Evolutionary conservation across 1,139 yeast genomes (phyloP), one percentile per base, ranked within the genome.

Genomic region (Pichia sp.): DNA sequence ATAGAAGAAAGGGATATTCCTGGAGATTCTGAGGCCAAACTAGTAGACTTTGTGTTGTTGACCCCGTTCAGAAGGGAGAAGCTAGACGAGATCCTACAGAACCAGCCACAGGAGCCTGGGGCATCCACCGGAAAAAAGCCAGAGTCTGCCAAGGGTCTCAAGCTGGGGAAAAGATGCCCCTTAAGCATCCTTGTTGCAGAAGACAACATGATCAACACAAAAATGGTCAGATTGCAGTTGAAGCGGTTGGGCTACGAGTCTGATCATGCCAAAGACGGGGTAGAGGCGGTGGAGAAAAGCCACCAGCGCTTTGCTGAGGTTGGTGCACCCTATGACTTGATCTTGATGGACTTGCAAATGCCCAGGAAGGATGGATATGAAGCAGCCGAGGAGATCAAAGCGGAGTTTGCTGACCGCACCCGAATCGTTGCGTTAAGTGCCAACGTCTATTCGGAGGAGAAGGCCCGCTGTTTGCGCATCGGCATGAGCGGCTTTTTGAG

Each of bases 271-370:
- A 77, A 77, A 60, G 82, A 79, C 60, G 84, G 84, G 0, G 75
- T 77, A 26, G 81, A 77, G 56, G 83, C 73, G 2, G 59, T 79
- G 16, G 76, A 74, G 49, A 73, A 68, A 63, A 77, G 79, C 58
- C 65, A 70, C 44, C 64, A 64, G 10, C 66, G 65, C 54, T 42
- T 64, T 36, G 41, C 11, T 1, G 50, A 51, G 19, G 54, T 54
- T 5, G 74, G 72, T 30, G 68, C 65, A 2, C 64, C 67, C 41
- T 88, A 77, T 67, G 90, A 86, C 62, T 72, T 90, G 55, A 80
- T 90, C 4, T 86, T 90, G 64, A 89, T 90, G 97, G 97, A 90
- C 70, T 85, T 90, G 51, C 96, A 90, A 68, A 90, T 90, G 97
- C 97, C 97, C 2, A 80, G 80, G 60, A 78, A 87, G 60, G 95